Evolutionary conservation across 495 filamentous ascomycete species (phyloP).

Genomic region (Astrocystis sublimbata): DNA sequence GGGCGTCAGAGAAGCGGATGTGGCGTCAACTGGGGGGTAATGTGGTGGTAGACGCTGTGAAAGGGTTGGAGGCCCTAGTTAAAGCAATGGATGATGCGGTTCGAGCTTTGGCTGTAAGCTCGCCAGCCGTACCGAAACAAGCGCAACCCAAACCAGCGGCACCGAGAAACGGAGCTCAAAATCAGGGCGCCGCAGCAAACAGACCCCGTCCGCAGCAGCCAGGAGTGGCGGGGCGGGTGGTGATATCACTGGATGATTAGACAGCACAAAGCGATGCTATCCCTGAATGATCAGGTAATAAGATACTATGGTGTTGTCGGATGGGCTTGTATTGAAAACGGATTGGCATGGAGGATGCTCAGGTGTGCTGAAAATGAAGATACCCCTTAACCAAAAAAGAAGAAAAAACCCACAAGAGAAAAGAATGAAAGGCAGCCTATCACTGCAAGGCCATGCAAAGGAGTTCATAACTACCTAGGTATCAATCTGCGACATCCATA

Average conservation of each 20-base stretch:
- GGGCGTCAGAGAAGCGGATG: slow-evolving; percentile 31
- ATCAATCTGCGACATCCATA: neutral
- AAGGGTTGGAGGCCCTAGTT: slow-evolving; percentile 38
- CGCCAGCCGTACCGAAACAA: slow-evolving; percentile 27
- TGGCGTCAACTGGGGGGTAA: slow-evolving; percentile 37
- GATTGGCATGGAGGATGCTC: slow-evolving; percentile 20
- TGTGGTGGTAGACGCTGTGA: slow-evolving; percentile 34
- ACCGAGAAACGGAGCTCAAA: slow-evolving; percentile 21
- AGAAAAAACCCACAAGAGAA: too few relatives aligned
- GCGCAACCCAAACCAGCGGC: slow-evolving; percentile 19
- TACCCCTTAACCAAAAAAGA: slow-evolving; percentile 12
- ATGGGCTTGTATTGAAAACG: slow-evolving; percentile 26
- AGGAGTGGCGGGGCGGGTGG: slow-evolving; percentile 11
- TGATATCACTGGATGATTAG: slow-evolving; percentile 32
- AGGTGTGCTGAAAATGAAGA: slow-evolving; percentile 4
- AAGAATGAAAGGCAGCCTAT: too few relatives aligned
- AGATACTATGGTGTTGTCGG: neutral
- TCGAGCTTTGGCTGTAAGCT: slow-evolving; percentile 25
- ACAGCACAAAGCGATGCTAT: slow-evolving; percentile 21
- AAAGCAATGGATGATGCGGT: slow-evolving; percentile 33
- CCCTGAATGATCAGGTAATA: slow-evolving; percentile 29
- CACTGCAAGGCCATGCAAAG: neutral
- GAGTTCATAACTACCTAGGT: too few relatives aligned
- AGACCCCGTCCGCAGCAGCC: slow-evolving; percentile 24
- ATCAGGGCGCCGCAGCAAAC: slow-evolving; percentile 23